Conservation (phyloP, 164 flowering plant genomes). For the Liriodendron chinense region DNA sequence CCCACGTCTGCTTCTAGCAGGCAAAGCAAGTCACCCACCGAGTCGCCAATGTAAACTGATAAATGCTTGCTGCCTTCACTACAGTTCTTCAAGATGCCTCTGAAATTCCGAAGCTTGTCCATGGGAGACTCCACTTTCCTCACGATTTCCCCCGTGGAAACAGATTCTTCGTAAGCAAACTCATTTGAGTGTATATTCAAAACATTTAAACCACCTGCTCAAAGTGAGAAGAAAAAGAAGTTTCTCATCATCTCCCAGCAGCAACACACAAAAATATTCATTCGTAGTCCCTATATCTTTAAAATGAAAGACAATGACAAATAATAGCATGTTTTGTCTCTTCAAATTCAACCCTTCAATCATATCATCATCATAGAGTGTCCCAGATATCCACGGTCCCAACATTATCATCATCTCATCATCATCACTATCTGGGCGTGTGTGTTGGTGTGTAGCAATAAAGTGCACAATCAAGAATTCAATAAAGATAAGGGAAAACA, state of each 20-base stretch:
- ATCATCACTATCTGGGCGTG: too few species aligned
- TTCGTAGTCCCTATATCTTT: background rate
- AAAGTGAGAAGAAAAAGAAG: background rate
- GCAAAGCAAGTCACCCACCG: slow-evolving; percentile 38
- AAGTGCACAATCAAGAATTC: too few species aligned
- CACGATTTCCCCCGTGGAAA: slow-evolving; percentile 34
- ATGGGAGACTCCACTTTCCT: slow-evolving; percentile 34
- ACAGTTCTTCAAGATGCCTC: slow-evolving; percentile 15
- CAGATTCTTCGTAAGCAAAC: slow-evolving; percentile 23
- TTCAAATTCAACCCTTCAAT: background rate
- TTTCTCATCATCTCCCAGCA: background rate
- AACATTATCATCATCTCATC: too few species aligned
- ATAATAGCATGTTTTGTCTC: background rate
- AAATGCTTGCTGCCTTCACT: slow-evolving; percentile 15
- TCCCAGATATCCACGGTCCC: too few species aligned
- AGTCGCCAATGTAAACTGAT: slow-evolving; percentile 33
- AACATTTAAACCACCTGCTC: slow-evolving; percentile 30
- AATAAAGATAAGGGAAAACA: too few species aligned
- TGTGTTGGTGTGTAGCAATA: too few species aligned
- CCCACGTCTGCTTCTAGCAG: slow-evolving; percentile 37
- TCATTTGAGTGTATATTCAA: slow-evolving; percentile 38
- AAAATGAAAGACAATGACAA: background rate
- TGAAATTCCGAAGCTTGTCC: slow-evolving; percentile 33
- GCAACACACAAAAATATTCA: background rate
- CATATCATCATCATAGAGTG: background rate